Conservation (phyloP, 2,329 filamentous ascomycete species). For the Colletotrichum echinochloae region DNA sequence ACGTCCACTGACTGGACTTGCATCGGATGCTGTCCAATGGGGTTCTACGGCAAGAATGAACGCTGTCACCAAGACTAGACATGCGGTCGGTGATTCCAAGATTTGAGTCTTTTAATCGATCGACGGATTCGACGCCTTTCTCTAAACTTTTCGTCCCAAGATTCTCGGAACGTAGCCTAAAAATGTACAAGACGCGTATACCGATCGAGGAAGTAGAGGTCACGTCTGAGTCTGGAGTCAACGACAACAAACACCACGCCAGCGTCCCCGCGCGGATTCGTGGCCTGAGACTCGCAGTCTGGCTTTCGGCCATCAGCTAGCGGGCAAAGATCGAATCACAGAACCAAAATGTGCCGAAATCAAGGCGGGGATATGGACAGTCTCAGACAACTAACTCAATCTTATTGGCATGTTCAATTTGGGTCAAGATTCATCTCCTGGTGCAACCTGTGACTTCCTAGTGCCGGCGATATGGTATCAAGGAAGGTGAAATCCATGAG, state of each 20-base stretch:
- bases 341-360: background rate
- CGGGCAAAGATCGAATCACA: background rate
- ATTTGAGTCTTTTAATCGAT: background rate
- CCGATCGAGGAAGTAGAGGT: background rate
- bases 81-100: conserved; percentile 8
- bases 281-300: background rate
- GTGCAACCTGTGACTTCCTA: background rate
- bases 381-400: conserved; percentile 26
- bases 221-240: background rate
- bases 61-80: conserved; percentile 14
- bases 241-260: background rate
- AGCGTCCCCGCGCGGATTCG: background rate
- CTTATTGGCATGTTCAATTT: conserved; percentile 4
- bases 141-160: conserved; percentile 11
- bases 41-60: conserved; percentile 7
- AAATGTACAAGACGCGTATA: background rate
- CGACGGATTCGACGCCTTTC: no score
- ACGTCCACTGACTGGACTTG: background rate
- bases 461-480: background rate
- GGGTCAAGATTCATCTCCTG: conserved; percentile 1
- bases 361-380: background rate
- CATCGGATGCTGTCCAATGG: background rate
- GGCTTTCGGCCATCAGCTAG: background rate
- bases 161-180: background rate
- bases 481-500: no score